phyloP scores from a whole-genome alignment of 306 rosid species.

The Pachyrhizus erosus region DNA sequence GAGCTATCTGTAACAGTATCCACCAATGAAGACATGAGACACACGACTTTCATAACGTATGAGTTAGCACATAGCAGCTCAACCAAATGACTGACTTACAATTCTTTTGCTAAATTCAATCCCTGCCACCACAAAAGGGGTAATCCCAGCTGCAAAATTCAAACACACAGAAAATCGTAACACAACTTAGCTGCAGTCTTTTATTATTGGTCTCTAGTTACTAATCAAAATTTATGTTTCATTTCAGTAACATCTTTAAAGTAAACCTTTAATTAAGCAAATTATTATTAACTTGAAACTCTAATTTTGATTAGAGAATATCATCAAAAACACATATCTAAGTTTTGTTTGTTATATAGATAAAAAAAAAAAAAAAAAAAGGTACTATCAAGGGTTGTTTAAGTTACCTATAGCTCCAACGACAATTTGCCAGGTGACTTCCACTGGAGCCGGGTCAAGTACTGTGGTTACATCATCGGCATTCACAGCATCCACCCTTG shows the following conservation, averaged over 20 bases:
- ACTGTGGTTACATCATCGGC: constrained; percentile 45
- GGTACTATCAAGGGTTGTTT: background rate
- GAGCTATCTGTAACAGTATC: constrained; percentile 63
- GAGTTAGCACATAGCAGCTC: background rate
- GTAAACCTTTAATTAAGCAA: too few relatives aligned
- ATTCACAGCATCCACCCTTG: constrained; percentile 30
- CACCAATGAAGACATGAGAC: background rate
- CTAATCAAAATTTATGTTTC: background rate
- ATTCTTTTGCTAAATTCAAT: constrained; percentile 90
- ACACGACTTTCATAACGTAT: background rate
- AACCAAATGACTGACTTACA: constrained; percentile 55
- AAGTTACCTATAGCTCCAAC: constrained; percentile 51
- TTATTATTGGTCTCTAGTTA: background rate
- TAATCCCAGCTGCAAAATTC: constrained; percentile 71
- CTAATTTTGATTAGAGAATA: background rate
- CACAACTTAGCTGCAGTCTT: background rate
- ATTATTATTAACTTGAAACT: background rate
- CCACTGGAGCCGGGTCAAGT: constrained; percentile 49
- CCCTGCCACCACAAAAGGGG: constrained; percentile 95
- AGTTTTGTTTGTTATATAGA: background rate
- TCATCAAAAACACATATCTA: background rate
- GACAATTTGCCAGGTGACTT: constrained; percentile 56
- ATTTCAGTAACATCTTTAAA: background rate
- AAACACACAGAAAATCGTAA: constrained; percentile 14
- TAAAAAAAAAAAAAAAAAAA: too few relatives aligned